phyloP scores from a whole-genome alignment of 768 basidiomycete genomes.

The Termitomyces titanicus region DNA sequence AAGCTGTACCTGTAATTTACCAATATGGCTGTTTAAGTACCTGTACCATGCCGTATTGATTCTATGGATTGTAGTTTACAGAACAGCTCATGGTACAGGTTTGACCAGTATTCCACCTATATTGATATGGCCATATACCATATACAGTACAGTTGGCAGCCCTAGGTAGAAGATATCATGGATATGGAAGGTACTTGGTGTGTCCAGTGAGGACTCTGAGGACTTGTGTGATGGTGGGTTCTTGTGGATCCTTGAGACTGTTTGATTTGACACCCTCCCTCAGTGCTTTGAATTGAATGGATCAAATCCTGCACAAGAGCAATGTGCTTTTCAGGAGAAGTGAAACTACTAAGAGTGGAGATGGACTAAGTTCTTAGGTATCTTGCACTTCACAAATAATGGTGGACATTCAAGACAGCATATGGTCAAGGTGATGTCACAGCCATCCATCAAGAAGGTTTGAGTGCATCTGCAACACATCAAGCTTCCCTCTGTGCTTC shows the following conservation, averaged over 20 bases:
- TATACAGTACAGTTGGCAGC: too few species aligned
- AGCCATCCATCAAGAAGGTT: neutral
- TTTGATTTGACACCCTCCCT: neutral
- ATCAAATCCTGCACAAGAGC: conserved; percentile 8
- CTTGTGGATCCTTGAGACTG: conserved; percentile 20
- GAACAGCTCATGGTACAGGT: too few species aligned
- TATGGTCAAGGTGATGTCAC: neutral
- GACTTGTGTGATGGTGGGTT: neutral
- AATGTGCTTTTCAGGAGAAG: conserved; percentile 2
- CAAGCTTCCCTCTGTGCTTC: neutral
- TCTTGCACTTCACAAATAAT: neutral
- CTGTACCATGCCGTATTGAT: too few species aligned
- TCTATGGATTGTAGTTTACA: too few species aligned
- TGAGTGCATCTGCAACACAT: neutral
- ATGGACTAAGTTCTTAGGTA: conserved; percentile 3
- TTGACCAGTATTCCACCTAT: too few species aligned
- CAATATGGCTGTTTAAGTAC: too few species aligned
- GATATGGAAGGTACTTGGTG: conserved; percentile 9
- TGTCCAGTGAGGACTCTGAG: neutral
- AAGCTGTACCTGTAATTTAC: conserved; percentile 17
- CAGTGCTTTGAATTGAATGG: conserved; percentile 8
- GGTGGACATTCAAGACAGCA: neutral
- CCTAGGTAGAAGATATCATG: conserved; percentile 8
- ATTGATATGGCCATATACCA: too few species aligned
- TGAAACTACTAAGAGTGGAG: conserved; percentile 1